Evolutionary conservation across 441 rosid genomes (phyloP).

Genomic region (Biscutella laevigata): DNA sequence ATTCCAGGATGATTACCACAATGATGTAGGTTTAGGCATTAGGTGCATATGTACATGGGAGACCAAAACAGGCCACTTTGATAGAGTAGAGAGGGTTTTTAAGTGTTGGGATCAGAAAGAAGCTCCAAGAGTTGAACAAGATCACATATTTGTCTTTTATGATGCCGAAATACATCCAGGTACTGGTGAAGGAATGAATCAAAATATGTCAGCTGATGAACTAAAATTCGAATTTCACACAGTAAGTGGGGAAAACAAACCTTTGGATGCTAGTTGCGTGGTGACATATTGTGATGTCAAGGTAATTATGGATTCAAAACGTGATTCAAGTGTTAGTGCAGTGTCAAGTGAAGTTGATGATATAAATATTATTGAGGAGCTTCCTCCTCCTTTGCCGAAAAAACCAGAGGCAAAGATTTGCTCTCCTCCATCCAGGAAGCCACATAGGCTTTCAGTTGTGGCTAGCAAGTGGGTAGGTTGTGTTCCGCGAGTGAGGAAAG

Average conservation of each 20-base stretch:
- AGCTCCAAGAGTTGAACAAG: slow-evolving; percentile 6
- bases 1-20: neutral
- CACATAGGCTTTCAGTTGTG: neutral
- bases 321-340: neutral
- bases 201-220: neutral
- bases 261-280: neutral
- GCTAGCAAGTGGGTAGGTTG: neutral
- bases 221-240: slow-evolving; percentile 8
- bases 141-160: slow-evolving; percentile 9
- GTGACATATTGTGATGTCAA: neutral
- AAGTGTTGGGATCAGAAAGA: slow-evolving; percentile 6
- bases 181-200: neutral
- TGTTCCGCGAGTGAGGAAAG: neutral
- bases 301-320: neutral
- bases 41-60: slow-evolving; percentile 7
- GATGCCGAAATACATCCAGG: neutral
- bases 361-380: neutral
- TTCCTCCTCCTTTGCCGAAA: neutral
- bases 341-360: neutral
- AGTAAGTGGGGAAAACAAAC: slow-evolving; percentile 11
- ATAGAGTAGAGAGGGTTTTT: neutral
- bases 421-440: neutral
- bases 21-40: neutral
- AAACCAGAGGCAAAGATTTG: neutral
- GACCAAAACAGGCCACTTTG: neutral